Evolutionary conservation across 1,284 basidiomycete species (phyloP).

Genomic region (Mycena citricolor): DNA sequence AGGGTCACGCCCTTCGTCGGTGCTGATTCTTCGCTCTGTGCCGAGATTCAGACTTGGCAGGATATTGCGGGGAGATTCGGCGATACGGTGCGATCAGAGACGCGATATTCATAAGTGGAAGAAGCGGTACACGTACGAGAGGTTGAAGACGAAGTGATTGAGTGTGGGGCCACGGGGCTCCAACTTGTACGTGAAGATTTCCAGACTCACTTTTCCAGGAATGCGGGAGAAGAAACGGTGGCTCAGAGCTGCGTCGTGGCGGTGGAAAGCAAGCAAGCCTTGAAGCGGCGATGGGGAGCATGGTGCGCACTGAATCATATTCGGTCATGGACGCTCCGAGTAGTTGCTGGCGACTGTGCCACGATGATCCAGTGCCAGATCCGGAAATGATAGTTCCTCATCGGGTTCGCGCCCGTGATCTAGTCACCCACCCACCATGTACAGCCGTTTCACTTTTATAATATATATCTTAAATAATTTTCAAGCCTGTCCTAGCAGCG

Average conservation of each 20-base stretch:
- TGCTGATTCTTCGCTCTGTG: too few relatives aligned
- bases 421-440: too few relatives aligned
- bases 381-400: too few relatives aligned
- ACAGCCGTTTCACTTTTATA: too few relatives aligned
- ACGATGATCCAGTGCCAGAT: too few relatives aligned
- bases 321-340: too few relatives aligned
- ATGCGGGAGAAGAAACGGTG: slow-evolving; percentile 20
- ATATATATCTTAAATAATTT: too few relatives aligned
- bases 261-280: slow-evolving; percentile 1
- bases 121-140: slow-evolving; percentile 44
- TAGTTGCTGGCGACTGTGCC: too few relatives aligned
- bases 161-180: too few relatives aligned
- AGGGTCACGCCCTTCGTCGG: slow-evolving; percentile 12
- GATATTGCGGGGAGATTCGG: too few relatives aligned
- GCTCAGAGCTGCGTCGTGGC: slow-evolving; percentile 5
- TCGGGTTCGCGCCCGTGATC: too few relatives aligned
- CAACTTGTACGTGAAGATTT: slow-evolving; percentile 37
- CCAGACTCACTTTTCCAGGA: slow-evolving; percentile 37
- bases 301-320: slow-evolving; percentile 1
- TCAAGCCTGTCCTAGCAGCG: too few relatives aligned
- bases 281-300: not conserved
- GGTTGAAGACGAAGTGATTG: slow-evolving; percentile 20
- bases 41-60: slow-evolving; percentile 30
- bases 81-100: slow-evolving; percentile 36
- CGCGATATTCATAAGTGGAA: slow-evolving; percentile 39